phyloP scores from a whole-genome alignment of 495 filamentous ascomycete species.

The Platismatia glauca region DNA sequence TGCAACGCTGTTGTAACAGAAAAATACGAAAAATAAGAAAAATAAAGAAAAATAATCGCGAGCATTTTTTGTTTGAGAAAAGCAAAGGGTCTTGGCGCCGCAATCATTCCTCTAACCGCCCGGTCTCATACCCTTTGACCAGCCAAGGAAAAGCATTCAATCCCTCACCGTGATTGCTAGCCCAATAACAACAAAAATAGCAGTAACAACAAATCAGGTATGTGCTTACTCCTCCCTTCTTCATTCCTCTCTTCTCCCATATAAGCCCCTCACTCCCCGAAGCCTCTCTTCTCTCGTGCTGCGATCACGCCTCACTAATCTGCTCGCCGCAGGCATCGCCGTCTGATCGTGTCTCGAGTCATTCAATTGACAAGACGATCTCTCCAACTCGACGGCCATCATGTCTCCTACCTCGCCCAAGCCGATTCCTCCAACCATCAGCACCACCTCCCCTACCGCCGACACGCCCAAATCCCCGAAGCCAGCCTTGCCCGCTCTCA shows the following conservation, averaged over 20 bases:
- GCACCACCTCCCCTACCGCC: constrained; percentile 13
- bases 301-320: constrained; percentile 23
- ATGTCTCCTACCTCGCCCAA: constrained; percentile 20
- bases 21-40: too few species aligned
- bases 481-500: constrained; percentile 59
- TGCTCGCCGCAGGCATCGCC: constrained; percentile 23
- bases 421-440: constrained; percentile 6
- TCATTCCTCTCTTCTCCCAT: constrained; percentile 3
- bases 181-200: constrained; percentile 6
- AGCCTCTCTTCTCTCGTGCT: constrained; percentile 16
- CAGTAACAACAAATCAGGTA: too few species aligned
- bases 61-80: constrained; percentile 17
- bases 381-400: constrained; percentile 11
- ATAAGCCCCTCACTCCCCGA: constrained; percentile 6
- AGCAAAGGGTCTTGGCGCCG: constrained; percentile 10
- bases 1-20: constrained; percentile 21
- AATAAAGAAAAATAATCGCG: too few species aligned
- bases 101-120: constrained; percentile 24
- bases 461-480: constrained; percentile 34
- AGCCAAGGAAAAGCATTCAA: constrained; percentile 8
- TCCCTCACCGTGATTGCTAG: constrained; percentile 10
- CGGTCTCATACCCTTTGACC: constrained; percentile 21
- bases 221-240: constrained; percentile 7
- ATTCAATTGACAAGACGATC: constrained; percentile 19
- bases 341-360: constrained; percentile 17